Evolutionary conservation across 2,329 filamentous ascomycete species (phyloP).

Genomic region (Dactylella cylindrospora): DNA sequence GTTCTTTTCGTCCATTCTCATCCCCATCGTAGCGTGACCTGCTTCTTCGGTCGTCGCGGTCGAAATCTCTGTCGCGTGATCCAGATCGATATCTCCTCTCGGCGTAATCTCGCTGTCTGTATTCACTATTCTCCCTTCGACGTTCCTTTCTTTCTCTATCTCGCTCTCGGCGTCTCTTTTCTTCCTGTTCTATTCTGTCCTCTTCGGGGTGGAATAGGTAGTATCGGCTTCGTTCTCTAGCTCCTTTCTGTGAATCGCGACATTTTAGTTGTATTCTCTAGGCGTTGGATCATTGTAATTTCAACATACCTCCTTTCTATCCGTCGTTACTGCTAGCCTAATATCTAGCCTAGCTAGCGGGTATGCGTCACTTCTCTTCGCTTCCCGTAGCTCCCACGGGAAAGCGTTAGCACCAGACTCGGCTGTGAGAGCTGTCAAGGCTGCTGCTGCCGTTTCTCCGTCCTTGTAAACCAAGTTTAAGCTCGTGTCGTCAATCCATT

Average conservation of each 20-base stretch:
- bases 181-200: constrained; percentile 73
- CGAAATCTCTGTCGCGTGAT: constrained; percentile 55
- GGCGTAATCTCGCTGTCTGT: constrained; percentile 61
- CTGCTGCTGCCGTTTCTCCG: constrained; percentile 58
- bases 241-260: constrained; percentile 58
- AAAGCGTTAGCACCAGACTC: constrained; percentile 51
- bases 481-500: constrained; percentile 94
- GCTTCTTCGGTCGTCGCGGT: constrained; percentile 53
- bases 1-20: constrained; percentile 51
- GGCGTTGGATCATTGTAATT: neutral
- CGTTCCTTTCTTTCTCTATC: constrained; percentile 51
- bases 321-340: constrained; percentile 70
- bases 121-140: constrained; percentile 58
- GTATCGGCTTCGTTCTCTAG: constrained; percentile 79
- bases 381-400: constrained; percentile 65
- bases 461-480: constrained; percentile 73
- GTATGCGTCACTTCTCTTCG: constrained; percentile 68
- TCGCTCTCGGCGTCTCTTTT: constrained; percentile 58
- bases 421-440: constrained; percentile 58
- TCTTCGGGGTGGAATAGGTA: constrained; percentile 90
- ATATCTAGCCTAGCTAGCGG: constrained; percentile 71
- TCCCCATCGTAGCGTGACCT: constrained; percentile 56
- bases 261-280: neutral
- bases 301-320: constrained; percentile 66
- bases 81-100: constrained; percentile 46